Percentiles rank a stretch among this genome's conserved stretches.
Conservation (phyloP, 176 grass and related monocot species). For the Raddia distichophylla region DNA sequence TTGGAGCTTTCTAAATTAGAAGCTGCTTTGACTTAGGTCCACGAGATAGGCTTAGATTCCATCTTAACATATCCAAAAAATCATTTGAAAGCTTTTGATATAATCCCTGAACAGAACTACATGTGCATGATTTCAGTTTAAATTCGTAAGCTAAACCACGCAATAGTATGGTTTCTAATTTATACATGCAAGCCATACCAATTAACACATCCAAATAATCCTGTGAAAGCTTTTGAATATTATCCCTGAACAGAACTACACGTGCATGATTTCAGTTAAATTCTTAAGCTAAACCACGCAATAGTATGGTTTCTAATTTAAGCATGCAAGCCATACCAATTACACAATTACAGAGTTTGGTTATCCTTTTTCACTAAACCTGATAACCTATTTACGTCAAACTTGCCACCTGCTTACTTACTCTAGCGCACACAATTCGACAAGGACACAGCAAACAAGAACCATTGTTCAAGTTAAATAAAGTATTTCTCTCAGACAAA, state of each 20-base stretch:
- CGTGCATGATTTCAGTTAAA: neutral
- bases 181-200: no score
- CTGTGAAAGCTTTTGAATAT: neutral
- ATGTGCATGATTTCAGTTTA: neutral
- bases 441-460: neutral
- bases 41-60: neutral
- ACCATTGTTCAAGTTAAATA: constrained; percentile 7
- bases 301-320: neutral
- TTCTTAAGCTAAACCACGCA: neutral
- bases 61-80: constrained; percentile 7
- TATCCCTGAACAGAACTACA: neutral
- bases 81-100: neutral
- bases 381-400: neutral
- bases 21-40: neutral
- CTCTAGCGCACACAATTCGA: constrained; percentile 4
- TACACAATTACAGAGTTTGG: neutral
- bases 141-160: constrained; percentile 3
- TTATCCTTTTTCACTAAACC: neutral
- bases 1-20: constrained; percentile 12
- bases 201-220: constrained; percentile 8
- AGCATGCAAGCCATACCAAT: neutral
- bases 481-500: neutral
- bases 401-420: neutral
- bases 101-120: neutral
- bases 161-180: neutral